Conservation (phyloP, 148 eudicot genomes). For the Talinum fruticosum region DNA sequence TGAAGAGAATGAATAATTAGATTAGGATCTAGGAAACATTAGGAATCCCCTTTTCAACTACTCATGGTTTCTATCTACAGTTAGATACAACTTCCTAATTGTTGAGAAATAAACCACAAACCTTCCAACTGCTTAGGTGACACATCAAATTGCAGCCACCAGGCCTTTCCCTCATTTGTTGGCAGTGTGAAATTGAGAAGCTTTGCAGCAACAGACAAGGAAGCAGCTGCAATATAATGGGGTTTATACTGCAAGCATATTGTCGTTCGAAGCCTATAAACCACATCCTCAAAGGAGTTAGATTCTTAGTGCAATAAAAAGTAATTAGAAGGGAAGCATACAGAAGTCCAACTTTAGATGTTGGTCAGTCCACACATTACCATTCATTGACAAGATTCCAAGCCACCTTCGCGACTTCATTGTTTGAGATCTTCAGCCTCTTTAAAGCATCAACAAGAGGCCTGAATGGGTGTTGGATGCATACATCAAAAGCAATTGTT, state of each 20-base stretch:
- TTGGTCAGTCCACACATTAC: conserved; percentile 21
- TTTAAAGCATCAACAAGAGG: conserved; percentile 73
- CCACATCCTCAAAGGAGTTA: conserved; percentile 12
- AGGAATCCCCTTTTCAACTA: not conserved
- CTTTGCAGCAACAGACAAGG: conserved; percentile 69
- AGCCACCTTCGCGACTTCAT: conserved; percentile 60
- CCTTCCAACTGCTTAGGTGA: conserved; percentile 66
- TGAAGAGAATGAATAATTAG: not conserved
- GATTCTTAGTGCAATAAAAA: not conserved
- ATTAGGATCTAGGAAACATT: not conserved
- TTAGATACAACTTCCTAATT: not conserved
- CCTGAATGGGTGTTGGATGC: conserved; percentile 61
- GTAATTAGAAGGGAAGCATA: not conserved
- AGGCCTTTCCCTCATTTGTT: conserved; percentile 43
- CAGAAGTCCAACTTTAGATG: not conserved
- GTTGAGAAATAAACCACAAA: conserved; percentile 24
- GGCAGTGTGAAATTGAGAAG: conserved; percentile 54
- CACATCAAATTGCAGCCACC: conserved; percentile 87
- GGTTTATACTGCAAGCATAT: conserved; percentile 84
- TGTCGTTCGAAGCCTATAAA: conserved; percentile 57
- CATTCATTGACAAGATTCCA: conserved; percentile 85
- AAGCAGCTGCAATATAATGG: conserved; percentile 74
- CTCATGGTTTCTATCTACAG: not conserved
- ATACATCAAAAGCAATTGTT: conserved; percentile 65
- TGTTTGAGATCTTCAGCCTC: conserved; percentile 49